These are phyloP conservation scores for Cupressus sempervirens DNA, from an alignment of 75 land plant genomes.

Conservation along the genomic window DNA sequence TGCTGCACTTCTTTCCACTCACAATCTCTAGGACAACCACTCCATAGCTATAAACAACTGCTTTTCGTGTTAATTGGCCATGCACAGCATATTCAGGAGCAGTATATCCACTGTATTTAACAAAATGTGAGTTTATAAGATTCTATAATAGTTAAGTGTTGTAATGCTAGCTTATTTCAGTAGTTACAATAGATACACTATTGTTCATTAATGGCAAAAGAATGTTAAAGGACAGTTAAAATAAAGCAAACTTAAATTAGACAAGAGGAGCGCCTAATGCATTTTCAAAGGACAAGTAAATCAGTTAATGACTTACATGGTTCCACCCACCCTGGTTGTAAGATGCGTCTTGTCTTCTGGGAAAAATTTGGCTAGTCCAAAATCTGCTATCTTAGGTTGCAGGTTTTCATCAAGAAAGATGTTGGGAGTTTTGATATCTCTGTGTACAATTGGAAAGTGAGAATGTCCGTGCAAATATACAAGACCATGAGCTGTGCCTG, in stretches of 20 bases:
- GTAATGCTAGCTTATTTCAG: neutral
- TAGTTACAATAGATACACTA: neutral
- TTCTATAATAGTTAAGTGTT: neutral
- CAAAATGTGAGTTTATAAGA: neutral
- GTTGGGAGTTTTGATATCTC: slow-evolving; percentile 38
- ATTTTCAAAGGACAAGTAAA: neutral
- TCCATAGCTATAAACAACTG: slow-evolving; percentile 23
- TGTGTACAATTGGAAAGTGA: slow-evolving; percentile 22
- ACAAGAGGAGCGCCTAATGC: neutral
- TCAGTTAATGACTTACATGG: neutral
- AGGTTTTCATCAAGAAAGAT: slow-evolving; percentile 38
- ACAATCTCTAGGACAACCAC: slow-evolving; percentile 18
- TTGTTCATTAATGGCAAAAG: neutral
- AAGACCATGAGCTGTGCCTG: slow-evolving; percentile 24
- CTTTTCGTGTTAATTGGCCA: slow-evolving; percentile 16
- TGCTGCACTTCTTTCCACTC: slow-evolving; percentile 18
- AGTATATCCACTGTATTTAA: slow-evolving; percentile 15
- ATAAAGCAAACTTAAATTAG: neutral
- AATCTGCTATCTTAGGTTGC: slow-evolving; percentile 32
- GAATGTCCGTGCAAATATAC: slow-evolving; percentile 39
- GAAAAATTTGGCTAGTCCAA: slow-evolving; percentile 42
- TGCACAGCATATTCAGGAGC: slow-evolving; percentile 21
- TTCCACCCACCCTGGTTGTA: slow-evolving; percentile 21
- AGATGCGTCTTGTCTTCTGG: slow-evolving; percentile 19
- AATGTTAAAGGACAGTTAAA: neutral